Conservation (phyloP, 108 stramenopile species). For the Discostella pseudostelligera region DNA sequence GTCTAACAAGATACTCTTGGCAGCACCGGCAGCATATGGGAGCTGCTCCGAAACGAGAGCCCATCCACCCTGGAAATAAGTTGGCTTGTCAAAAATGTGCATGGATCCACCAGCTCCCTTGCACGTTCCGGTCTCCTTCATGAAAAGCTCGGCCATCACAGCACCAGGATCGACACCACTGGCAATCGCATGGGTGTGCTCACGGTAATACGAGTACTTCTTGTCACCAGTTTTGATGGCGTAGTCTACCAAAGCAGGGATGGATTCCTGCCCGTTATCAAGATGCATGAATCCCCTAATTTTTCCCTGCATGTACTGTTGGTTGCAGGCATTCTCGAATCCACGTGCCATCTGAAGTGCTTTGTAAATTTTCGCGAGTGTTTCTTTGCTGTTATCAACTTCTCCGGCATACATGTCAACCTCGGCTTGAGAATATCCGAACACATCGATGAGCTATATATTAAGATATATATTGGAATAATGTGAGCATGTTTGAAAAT, state of each 20-base stretch:
- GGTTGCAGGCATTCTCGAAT: constrained; percentile 98
- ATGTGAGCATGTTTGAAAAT: background rate
- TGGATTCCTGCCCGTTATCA: constrained; percentile 96
- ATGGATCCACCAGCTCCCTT: constrained; percentile 97
- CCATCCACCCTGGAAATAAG: constrained; percentile 98
- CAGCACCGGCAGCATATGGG: constrained; percentile 96
- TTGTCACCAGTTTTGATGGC: constrained; percentile 90
- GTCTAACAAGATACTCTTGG: constrained; percentile 92
- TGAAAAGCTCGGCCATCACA: constrained; percentile 97
- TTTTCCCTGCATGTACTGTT: constrained; percentile 97
- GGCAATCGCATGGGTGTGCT: constrained; percentile 97
- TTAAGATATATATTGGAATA: constrained; percentile 8
- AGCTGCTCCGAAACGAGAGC: constrained; percentile 96
- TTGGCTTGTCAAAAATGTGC: constrained; percentile 95
- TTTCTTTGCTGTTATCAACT: constrained; percentile 77
- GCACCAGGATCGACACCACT: constrained; percentile 87
- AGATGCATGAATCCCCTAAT: constrained; percentile 99
- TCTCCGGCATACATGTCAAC: constrained; percentile 60
- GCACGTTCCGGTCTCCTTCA: constrained; percentile 97
- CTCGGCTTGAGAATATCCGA: constrained; percentile 77
- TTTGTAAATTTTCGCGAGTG: constrained; percentile 78
- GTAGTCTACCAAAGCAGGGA: constrained; percentile 94
- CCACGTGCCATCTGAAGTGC: constrained; percentile 88
- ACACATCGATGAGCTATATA: constrained; percentile 55
- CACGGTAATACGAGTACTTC: constrained; percentile 97